These are phyloP conservation scores for Nymphaea thermarum DNA, from an alignment of 164 flowering plant genomes.

Conservation along the genomic window DNA sequence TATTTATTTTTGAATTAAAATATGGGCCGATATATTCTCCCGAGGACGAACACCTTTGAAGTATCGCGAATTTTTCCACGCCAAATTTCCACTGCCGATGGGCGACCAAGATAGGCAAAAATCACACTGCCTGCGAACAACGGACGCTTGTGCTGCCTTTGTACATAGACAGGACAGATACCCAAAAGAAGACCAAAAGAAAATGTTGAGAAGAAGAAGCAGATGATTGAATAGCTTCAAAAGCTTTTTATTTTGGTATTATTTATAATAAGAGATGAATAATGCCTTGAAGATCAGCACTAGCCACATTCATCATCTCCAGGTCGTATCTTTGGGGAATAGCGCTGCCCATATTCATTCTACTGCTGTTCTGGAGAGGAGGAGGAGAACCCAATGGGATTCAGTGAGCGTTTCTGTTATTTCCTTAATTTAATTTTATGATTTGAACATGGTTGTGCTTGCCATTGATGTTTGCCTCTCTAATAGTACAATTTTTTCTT, in stretches of 20 bases:
- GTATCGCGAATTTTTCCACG: too few species aligned
- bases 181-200: background rate
- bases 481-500: too few species aligned
- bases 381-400: constrained; percentile 4
- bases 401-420: background rate
- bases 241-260: background rate
- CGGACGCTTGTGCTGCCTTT: background rate
- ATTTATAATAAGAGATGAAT: background rate
- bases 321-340: background rate
- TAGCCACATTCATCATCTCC: background rate
- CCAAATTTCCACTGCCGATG: background rate
- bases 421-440: background rate
- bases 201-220: background rate
- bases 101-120: background rate
- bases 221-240: background rate
- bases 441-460: too few species aligned
- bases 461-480: too few species aligned
- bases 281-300: background rate
- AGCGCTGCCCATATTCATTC: background rate
- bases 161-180: too few species aligned
- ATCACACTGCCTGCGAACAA: background rate
- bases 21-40: too few species aligned
- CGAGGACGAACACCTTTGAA: too few species aligned
- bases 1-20: too few species aligned
- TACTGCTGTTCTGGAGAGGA: background rate